Evolutionary conservation across 345 rosid genomes (phyloP), one percentile per base, ranked within the genome.

Genomic region (Aegle marmelos): DNA sequence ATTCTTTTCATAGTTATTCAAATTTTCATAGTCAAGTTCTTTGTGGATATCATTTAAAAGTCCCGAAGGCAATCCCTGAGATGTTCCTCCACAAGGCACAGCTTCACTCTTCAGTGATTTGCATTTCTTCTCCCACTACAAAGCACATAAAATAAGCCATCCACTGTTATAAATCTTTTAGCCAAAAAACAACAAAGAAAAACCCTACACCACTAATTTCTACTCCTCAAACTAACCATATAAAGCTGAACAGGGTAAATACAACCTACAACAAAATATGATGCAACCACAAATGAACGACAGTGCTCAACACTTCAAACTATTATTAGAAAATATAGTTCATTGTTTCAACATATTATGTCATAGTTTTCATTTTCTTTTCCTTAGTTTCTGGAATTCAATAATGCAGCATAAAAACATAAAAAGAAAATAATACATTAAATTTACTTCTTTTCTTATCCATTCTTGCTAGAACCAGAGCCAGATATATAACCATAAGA

Each of bases 71-170:
- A 73, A 76, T 72, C 83, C 85, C 70, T 22, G 21, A 24, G 87
- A 79, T 81, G 80, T 86, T 85, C 81, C 83, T 34, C 72, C 68
- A 68, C 83, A 69, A 56, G 87, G 67, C 31, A 80, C 71, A 60
- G 81, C 86, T 75, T 82, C 93, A 73, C 71, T 82, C 86, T 85
- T 58, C 86, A 92, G 71, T 3, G 82, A 68, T 66, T 84, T 63
- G 58, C 99, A 92, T 79, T 86, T 92, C 79, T 72, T 89, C 72
- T 78, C 86, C 98, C 98, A 92, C 97, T 92, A 85, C 81, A 89
- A 74, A 48, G 24, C 56, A 58, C 78, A 80, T 9, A 39, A 48
- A 75, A 2, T 10, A 74, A 37, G 22, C 60, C 16, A 58, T 11
- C 13, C 41, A 79, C 53, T 11, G 25, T 57, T 37, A 78, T 71